Base-by-base conservation (phyloP, 176 grass and related monocot genomes). In the Oryza punctata region DNA sequence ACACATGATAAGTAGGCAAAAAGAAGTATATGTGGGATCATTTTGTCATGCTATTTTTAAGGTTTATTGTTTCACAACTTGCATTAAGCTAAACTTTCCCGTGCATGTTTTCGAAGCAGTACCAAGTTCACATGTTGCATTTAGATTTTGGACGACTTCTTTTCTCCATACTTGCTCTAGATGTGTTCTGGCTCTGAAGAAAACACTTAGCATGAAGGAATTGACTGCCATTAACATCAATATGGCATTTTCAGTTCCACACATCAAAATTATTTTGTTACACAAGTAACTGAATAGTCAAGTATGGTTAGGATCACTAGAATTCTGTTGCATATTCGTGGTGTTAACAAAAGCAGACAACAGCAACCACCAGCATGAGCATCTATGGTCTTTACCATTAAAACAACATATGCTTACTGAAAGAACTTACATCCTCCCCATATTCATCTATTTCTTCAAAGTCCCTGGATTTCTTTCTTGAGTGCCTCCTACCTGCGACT, bases 401-500 rank as follows among this genome's bases (percentile, higher is more conserved):
- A 70, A 76, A 71, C 8, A 4, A 12, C 21, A 70, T 29, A 6
- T 78, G 29, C 33, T 76, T 29, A 18, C 21, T 38, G 29, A 30
- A 45, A 78, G 26, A 85, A 81, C 87, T 94, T 90, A 99, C 96
- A 90, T 49, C 46, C 0, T 49, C 46, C 0, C 24, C 16, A 6
- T 82, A 83, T 76, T 88, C 82, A 54, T 82, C 78, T 73, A 54
- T 79, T 85, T 94, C 88, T 16, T 86, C 79, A 4, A 89, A 65
- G 67, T 87, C 83, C 16, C 61, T 85, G 19, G 70, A 85, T 47
- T 85, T 90, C 24, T 76, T 86, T 81, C 80, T 90, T n/a, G 78
- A 94, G 76, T 78, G 90, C 24, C 81, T 66, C 81, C 70, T 81
- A 72, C 70, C 93, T 99, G 93, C 70, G 70, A 74, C 27, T 29